These are phyloP conservation scores for Lophiotrema nucula DNA, from an alignment of 495 filamentous ascomycete species.

Conservation along the genomic window DNA sequence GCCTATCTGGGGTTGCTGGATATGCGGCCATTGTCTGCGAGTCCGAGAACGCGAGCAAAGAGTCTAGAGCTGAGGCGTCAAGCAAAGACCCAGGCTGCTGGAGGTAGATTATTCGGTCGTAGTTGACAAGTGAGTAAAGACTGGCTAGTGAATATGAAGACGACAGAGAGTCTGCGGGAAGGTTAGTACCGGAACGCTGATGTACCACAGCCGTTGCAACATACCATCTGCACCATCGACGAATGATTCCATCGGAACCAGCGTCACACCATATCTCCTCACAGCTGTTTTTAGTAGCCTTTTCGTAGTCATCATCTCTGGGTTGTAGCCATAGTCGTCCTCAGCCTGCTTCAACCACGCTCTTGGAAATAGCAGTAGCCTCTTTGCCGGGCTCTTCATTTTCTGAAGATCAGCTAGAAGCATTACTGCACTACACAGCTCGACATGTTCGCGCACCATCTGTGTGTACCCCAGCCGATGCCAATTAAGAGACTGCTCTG, in stretches of 20 bases:
- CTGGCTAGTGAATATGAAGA: conserved; percentile 43
- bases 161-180: conserved; percentile 25
- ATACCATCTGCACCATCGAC: conserved; percentile 31
- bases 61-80: conserved; percentile 45
- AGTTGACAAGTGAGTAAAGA: conserved; percentile 44
- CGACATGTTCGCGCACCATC: conserved; percentile 42
- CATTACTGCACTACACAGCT: conserved; percentile 51
- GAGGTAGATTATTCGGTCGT: conserved; percentile 46
- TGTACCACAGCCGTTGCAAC: conserved; percentile 4
- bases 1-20: conserved; percentile 36
- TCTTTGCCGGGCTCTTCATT: conserved; percentile 45
- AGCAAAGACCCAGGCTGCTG: conserved; percentile 45
- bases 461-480: conserved; percentile 47
- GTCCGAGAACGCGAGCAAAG: conserved; percentile 44
- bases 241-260: conserved; percentile 44
- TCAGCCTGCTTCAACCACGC: conserved; percentile 39
- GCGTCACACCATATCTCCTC: conserved; percentile 43
- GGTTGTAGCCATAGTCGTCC: conserved; percentile 32
- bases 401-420: conserved; percentile 46
- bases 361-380: conserved; percentile 48
- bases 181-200: conserved; percentile 16
- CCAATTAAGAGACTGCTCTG: conserved; percentile 38
- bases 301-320: conserved; percentile 41
- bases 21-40: conserved; percentile 38
- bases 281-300: conserved; percentile 47